Conservation (phyloP, 2,329 filamentous ascomycete species). For the Aspergillus felis region DNA sequence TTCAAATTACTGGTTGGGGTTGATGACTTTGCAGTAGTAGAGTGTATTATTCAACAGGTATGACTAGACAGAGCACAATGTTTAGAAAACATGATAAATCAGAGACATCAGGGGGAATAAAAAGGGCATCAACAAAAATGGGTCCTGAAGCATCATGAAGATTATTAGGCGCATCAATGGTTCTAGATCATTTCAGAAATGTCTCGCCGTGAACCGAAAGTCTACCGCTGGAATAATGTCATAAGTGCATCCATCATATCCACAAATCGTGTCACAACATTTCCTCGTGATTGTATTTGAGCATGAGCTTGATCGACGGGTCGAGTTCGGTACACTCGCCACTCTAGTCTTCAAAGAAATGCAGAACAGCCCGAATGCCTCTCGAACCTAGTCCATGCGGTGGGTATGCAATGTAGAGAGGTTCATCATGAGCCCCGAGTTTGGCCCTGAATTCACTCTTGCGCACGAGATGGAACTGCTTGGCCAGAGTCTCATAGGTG, state of each 20-base stretch:
- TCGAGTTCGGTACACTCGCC: neutral
- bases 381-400: conserved; percentile 77
- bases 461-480: conserved; percentile 74
- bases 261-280: neutral
- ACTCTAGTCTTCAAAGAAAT: conserved; percentile 70
- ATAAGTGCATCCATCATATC: neutral
- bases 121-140: neutral
- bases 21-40: neutral
- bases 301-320: neutral
- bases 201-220: neutral
- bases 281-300: neutral
- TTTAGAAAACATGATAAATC: neutral
- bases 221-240: neutral
- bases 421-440: conserved; percentile 78
- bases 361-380: conserved; percentile 79
- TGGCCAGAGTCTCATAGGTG: conserved; percentile 76
- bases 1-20: neutral
- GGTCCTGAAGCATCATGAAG: neutral
- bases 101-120: conserved; percentile 5
- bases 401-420: conserved; percentile 86
- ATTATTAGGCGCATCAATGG: neutral
- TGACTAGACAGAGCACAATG: neutral
- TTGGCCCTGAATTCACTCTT: conserved; percentile 91
- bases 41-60: neutral
- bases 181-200: neutral